Evolutionary conservation across 768 basidiomycete genomes (phyloP), one percentile per base, ranked within the genome.

Genomic region (Gymnopilus junonius): DNA sequence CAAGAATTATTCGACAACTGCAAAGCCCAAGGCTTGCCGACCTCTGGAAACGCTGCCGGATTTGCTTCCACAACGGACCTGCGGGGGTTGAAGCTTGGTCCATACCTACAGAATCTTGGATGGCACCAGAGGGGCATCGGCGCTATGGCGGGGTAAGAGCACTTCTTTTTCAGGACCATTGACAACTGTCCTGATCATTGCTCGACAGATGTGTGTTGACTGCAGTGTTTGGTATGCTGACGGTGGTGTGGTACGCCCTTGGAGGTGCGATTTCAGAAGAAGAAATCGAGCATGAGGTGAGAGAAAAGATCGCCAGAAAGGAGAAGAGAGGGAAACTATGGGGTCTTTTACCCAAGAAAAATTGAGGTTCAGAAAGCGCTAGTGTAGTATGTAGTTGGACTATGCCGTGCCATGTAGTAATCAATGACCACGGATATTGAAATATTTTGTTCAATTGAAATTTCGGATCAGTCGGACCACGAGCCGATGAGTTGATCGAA

Each of bases 11-110:
- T 77, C 57, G 87, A 94, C 64, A 90, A 98, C 64, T 99, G 97
- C 75, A 74, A 79, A 2, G 79, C 83, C 25, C 86, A 85, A 40
- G 83, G 84, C 10, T 71, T 83, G 42, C 85, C 87, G 0, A 77
- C 76, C 4, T 84, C 84, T 1, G 97, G 97, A 11, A 99, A 99
- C 74, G 95, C 94, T 0, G 97, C 93, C 12, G 97, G 97, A 0
- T 82, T 86, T 66, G 83, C 83, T 2, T 87, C 86, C 21, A 75
- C 86, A 14, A 87, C 87, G 8, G 90, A 97, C 70, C 82, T 96
- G 66, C 65, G 73, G 35, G 90, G 94, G 12, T 75, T 91, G 25
- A 78, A 77, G 12, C 67, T 84, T 23, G 92, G 92, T 2, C 94
- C 95, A 5, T 95, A 76, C 82, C 86, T 80, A 15, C 91, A 94